A percentile compares a stretch with the other conserved stretches of the same genome.
phyloP scores from a whole-genome alignment of 1,139 yeast species.

The Yamadazyma spencermartinsiae region DNA sequence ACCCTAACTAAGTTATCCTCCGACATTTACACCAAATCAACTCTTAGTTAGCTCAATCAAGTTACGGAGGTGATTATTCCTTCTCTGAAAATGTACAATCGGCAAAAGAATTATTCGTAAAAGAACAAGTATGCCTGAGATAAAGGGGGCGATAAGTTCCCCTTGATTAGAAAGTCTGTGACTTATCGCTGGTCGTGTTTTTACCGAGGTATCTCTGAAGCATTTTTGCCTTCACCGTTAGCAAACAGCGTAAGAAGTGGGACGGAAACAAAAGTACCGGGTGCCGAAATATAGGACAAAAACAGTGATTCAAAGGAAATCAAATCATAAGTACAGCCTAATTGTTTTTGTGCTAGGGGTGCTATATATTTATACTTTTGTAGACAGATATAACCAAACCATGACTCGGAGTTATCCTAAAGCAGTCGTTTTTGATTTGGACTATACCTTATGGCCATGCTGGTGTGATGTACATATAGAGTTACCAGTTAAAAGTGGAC shows the following conservation, averaged over 20 bases:
- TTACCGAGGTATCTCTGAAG: neutral
- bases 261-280: too few relatives aligned
- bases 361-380: neutral
- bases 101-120: too few relatives aligned
- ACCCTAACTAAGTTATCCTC: conserved; percentile 7
- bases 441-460: conserved; percentile 77
- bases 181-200: neutral
- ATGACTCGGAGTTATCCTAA: conserved; percentile 41
- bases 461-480: conserved; percentile 67
- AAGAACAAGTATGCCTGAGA: neutral
- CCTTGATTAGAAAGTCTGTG: neutral
- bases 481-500: conserved; percentile 37
- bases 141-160: neutral
- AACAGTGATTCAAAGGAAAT: too few relatives aligned
- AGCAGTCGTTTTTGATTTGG: conserved; percentile 72
- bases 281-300: too few relatives aligned
- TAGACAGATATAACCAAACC: conserved; percentile 1
- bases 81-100: too few relatives aligned
- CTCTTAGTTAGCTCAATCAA: too few relatives aligned
- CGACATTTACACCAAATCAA: too few relatives aligned
- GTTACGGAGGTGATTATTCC: too few relatives aligned
- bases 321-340: too few relatives aligned
- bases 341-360: neutral
- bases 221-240: conserved; percentile 1
- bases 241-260: too few relatives aligned